These are phyloP conservation scores for Fusarium sp. DNA, from an alignment of 2,329 filamentous ascomycete species.

Conservation along the genomic window DNA sequence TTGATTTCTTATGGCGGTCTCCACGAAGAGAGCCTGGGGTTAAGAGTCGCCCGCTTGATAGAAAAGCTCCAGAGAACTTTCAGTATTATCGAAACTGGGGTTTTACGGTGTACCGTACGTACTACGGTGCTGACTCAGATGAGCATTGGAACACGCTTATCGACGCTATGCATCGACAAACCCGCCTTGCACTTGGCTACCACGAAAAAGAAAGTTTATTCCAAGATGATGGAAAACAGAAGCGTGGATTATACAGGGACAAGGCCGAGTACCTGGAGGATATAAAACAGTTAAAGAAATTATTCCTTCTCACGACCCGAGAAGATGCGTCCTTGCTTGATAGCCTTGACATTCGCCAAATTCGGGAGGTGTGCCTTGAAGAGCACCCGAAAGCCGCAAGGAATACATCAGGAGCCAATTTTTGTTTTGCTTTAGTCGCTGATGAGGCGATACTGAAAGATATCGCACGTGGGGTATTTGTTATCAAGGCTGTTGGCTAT, in stretches of 20 bases:
- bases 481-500: neutral
- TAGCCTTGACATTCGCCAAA: neutral
- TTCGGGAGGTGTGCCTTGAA: neutral
- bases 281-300: neutral
- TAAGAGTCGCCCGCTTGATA: neutral
- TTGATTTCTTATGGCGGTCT: neutral
- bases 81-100: neutral
- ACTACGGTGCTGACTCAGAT: neutral
- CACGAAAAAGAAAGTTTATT: neutral
- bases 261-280: neutral
- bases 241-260: accelerated
- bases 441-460: slow-evolving; percentile 12
- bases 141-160: neutral
- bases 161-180: slow-evolving; percentile 1
- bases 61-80: neutral
- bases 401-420: neutral
- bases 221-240: neutral
- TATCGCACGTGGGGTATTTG: neutral
- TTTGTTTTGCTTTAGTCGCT: neutral
- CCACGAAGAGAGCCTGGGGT: neutral
- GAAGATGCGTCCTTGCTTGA: neutral
- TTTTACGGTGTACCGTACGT: neutral
- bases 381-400: neutral
- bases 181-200: neutral
- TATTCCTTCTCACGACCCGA: neutral